Conservation (phyloP, 331 rosid genomes). For the Cydonia oblonga region DNA sequence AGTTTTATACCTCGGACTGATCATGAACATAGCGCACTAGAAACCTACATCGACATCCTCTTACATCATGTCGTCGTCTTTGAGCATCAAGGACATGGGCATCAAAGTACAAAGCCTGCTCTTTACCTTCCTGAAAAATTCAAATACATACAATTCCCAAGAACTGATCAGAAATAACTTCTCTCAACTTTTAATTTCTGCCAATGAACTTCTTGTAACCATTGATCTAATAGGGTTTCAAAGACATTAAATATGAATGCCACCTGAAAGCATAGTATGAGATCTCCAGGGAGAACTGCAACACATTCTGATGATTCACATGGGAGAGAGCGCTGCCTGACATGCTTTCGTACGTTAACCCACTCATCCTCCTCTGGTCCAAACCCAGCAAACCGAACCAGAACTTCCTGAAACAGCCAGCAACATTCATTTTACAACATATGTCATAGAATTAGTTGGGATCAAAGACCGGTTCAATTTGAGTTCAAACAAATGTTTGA, state of each 20-base stretch:
- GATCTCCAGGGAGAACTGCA: conserved; percentile 95
- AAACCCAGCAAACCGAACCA: conserved; percentile 87
- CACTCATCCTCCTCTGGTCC: conserved; percentile 99
- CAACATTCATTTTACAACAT: neutral
- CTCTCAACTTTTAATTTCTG: neutral
- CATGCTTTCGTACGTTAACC: conserved; percentile 68
- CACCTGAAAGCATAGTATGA: conserved; percentile 96
- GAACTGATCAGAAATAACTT: conserved; percentile 9
- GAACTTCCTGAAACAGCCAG: conserved; percentile 62
- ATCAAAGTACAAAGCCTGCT: conserved; percentile 95
- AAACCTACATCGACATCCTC: conserved; percentile 99
- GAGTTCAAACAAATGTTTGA: neutral
- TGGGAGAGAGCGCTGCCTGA: conserved; percentile 93
- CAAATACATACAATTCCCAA: neutral
- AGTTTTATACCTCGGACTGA: conserved; percentile 74
- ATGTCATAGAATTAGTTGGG: neutral
- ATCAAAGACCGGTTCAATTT: neutral
- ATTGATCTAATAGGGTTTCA: neutral
- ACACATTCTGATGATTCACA: conserved; percentile 98
- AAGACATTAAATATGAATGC: neutral
- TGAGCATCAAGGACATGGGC: conserved; percentile 99
- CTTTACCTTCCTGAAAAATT: conserved; percentile 80
- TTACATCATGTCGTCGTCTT: conserved; percentile 92
- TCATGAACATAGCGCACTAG: conserved; percentile 94
- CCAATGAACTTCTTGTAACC: neutral